Conservation (phyloP, 305 asterid species). For the Plantago coronopus region DNA sequence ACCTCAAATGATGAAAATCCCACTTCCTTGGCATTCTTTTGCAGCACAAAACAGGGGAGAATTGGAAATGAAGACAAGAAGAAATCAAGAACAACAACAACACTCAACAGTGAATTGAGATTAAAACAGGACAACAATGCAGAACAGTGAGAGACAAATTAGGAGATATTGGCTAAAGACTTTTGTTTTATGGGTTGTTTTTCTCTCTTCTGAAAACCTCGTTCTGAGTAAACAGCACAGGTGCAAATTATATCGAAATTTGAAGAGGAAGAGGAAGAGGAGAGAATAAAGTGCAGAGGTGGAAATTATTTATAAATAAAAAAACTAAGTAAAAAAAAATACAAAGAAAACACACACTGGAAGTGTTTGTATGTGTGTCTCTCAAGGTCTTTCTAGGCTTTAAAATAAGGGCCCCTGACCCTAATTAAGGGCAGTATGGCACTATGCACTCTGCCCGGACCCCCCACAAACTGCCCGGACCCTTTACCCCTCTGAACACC, state of each 20-base stretch:
- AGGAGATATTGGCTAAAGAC: constrained; percentile 26
- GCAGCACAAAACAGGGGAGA: neutral
- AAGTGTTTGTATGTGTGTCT: constrained; percentile 27
- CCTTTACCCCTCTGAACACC: constrained; percentile 17
- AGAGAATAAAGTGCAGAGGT: constrained; percentile 57
- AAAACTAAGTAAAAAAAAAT: neutral
- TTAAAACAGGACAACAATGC: constrained; percentile 41
- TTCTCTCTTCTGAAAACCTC: constrained; percentile 44
- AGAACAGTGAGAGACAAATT: constrained; percentile 26
- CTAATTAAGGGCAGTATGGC: constrained; percentile 25
- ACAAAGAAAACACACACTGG: constrained; percentile 7
- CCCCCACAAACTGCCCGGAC: constrained; percentile 35
- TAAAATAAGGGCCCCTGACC: constrained; percentile 40
- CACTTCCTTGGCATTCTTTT: constrained; percentile 20
- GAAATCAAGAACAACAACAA: constrained; percentile 26
- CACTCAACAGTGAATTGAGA: constrained; percentile 22
- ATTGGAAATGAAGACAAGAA: neutral
- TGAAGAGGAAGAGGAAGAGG: constrained; percentile 65
- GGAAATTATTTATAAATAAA: neutral
- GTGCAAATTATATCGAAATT: constrained; percentile 56
- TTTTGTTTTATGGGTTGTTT: constrained; percentile 21
- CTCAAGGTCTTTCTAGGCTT: constrained; percentile 38
- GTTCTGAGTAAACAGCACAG: constrained; percentile 49
- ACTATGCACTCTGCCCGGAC: neutral
- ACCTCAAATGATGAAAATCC: constrained; percentile 24